A percentile compares a stretch with the other conserved stretches of the same genome.
Conservation (phyloP, 441 rosid genomes). For the Omphalea diandra region DNA sequence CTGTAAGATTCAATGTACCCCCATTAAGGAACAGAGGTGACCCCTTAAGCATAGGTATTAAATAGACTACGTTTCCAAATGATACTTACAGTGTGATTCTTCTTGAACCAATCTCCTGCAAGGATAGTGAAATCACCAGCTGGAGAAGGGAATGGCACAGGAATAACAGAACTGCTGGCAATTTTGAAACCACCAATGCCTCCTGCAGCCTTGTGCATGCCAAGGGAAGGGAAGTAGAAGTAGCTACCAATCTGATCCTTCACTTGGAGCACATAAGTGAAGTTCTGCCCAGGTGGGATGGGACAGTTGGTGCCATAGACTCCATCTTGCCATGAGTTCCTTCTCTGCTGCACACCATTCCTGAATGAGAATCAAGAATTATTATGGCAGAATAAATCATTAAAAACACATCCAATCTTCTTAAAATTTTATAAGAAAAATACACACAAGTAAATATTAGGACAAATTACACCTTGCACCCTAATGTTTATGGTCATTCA, state of each 20-base stretch:
- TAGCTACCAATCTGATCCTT: slow-evolving; percentile 86
- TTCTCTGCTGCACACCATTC: slow-evolving; percentile 69
- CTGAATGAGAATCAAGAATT: slow-evolving; percentile 27
- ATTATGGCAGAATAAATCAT: no score
- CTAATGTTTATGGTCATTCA: no score
- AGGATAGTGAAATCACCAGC: slow-evolving; percentile 62
- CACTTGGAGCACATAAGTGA: slow-evolving; percentile 67
- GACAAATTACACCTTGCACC: no score
- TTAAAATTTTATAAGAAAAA: not conserved
- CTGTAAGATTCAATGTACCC: slow-evolving; percentile 28
- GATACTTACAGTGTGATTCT: slow-evolving; percentile 61
- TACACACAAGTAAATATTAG: no score
- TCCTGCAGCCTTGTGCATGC: slow-evolving; percentile 82
- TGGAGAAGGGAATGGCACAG: slow-evolving; percentile 67
- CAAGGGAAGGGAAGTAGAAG: slow-evolving; percentile 75
- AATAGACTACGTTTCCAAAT: not conserved
- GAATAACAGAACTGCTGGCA: slow-evolving; percentile 59
- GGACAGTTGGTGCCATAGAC: slow-evolving; percentile 83
- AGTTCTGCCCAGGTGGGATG: slow-evolving; percentile 71
- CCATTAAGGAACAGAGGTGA: not conserved
- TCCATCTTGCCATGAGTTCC: slow-evolving; percentile 83
- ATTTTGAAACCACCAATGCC: slow-evolving; percentile 69
- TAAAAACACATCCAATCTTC: not conserved
- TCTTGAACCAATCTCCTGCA: slow-evolving; percentile 76
- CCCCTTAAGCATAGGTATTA: not conserved